A percentile compares a stretch with the other conserved stretches of the same genome.
Evolutionary conservation across 768 basidiomycete genomes (phyloP).

Genomic region (Lactifluus rugatus): DNA sequence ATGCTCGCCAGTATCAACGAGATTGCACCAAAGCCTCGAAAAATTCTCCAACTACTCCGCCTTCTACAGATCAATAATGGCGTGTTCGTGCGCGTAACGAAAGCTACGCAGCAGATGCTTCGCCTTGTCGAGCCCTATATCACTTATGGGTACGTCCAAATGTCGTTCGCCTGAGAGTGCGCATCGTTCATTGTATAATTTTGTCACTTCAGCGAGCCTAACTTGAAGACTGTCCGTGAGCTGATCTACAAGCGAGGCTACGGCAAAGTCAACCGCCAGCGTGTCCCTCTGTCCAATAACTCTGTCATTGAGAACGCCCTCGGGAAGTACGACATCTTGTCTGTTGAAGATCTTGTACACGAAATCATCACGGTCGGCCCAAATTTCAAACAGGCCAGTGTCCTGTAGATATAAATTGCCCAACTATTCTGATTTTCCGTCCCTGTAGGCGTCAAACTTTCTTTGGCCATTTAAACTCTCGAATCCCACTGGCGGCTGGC

Average conservation of each 20-base stretch:
- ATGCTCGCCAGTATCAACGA: conserved; percentile 82
- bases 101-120: conserved; percentile 96
- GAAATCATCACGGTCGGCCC: conserved; percentile 93
- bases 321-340: conserved; percentile 92
- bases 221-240: conserved; percentile 93
- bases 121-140: conserved; percentile 95
- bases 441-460: conserved; percentile 69
- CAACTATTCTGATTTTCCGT: background rate
- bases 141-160: conserved; percentile 76
- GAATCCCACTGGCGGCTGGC: conserved; percentile 98
- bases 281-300: conserved; percentile 93
- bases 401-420: background rate
- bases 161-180: conserved; percentile 22
- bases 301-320: conserved; percentile 83
- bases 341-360: conserved; percentile 93
- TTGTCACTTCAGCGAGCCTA: conserved; percentile 60
- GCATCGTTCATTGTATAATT: background rate
- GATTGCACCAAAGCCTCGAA: conserved; percentile 98
- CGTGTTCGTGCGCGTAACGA: conserved; percentile 95
- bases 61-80: conserved; percentile 99
- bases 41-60: conserved; percentile 97
- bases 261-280: conserved; percentile 96
- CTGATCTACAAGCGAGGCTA: conserved; percentile 99
- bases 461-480: conserved; percentile 99
- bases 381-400: conserved; percentile 92